A percentile compares a stretch with the other conserved stretches of the same genome.
These are phyloP conservation scores for Wickerhamomyces queroliae DNA, from an alignment of 805 yeast genomes.

Conservation along the genomic window DNA sequence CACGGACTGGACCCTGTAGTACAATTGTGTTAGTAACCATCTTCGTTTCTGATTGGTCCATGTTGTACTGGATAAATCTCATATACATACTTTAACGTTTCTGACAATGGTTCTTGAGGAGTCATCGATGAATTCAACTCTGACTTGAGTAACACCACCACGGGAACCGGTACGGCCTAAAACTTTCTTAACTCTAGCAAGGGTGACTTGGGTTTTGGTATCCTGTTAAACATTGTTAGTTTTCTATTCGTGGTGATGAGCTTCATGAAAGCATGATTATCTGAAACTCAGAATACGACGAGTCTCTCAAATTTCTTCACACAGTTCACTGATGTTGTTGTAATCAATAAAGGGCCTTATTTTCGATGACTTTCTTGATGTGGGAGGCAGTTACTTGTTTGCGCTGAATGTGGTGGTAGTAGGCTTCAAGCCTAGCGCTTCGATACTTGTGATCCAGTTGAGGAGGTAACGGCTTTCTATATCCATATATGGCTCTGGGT, in stretches of 20 bases:
- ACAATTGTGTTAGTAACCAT: constrained; percentile 7
- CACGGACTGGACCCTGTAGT: constrained; percentile 81
- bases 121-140: constrained; percentile 95
- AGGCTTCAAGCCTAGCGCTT: too few species aligned
- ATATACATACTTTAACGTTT: constrained; percentile 63
- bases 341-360: too few species aligned
- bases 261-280: neutral
- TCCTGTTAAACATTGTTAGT: constrained; percentile 15
- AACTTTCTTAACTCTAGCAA: constrained; percentile 99
- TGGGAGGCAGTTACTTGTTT: too few species aligned
- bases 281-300: too few species aligned
- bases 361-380: too few species aligned
- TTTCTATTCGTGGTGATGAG: neutral
- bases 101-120: constrained; percentile 93
- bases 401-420: too few species aligned
- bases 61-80: neutral
- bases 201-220: constrained; percentile 67
- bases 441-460: too few species aligned
- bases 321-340: too few species aligned
- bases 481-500: too few species aligned
- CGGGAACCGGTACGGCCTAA: constrained; percentile 99
- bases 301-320: too few species aligned
- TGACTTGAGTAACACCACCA: constrained; percentile 99
- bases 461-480: too few species aligned
- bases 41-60: neutral